Evolutionary conservation across 75 land plant genomes (phyloP).

Genomic region (Cryptomeria japonica): DNA sequence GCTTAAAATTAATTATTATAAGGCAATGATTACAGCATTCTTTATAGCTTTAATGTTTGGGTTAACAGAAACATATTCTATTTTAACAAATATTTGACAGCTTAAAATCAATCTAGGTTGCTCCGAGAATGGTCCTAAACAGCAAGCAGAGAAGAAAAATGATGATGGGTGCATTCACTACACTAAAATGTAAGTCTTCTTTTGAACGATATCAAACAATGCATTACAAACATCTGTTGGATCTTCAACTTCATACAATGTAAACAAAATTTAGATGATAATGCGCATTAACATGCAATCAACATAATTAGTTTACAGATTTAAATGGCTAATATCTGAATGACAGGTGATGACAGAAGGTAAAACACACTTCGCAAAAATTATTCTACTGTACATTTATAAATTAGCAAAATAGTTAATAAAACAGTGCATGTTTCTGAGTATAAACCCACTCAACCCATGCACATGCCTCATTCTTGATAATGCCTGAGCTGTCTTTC

Average conservation of each 20-base stretch:
- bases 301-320: not conserved
- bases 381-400: not conserved
- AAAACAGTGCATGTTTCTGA: not conserved
- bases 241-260: not conserved
- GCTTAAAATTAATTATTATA: not conserved
- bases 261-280: not conserved
- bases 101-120: not conserved
- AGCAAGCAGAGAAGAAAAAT: not conserved
- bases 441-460: not conserved
- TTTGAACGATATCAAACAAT: not conserved
- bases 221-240: not conserved
- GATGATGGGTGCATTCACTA: not conserved
- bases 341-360: not conserved
- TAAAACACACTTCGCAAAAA: not conserved
- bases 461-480: not conserved
- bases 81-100: not conserved
- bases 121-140: not conserved
- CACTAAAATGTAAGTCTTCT: not conserved
- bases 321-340: not conserved
- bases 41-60: not conserved
- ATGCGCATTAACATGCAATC: not conserved
- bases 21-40: not conserved
- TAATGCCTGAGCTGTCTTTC: not conserved
- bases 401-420: not conserved
- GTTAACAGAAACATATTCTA: not conserved